Conservation (phyloP, 352 stramenopile species). For the Globisporangium polare region DNA sequence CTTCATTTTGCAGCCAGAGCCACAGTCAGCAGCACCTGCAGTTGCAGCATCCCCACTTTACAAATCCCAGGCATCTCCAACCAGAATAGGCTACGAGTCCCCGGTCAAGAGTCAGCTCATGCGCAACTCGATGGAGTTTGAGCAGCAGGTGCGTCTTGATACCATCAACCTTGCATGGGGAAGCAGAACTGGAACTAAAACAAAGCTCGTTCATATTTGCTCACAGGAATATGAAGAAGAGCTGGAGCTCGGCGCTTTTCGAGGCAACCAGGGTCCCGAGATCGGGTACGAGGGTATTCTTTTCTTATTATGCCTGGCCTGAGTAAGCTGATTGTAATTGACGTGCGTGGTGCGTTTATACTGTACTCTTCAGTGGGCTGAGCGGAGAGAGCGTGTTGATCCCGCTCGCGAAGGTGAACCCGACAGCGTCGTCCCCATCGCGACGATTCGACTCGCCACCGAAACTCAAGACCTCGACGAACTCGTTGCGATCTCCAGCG, state of each 20-base stretch:
- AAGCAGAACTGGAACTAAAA: not conserved
- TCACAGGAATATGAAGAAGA: constrained; percentile 1
- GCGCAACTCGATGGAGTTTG: not conserved
- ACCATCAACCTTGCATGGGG: not conserved
- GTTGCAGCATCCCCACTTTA: not conserved
- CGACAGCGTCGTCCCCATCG: constrained; percentile 3
- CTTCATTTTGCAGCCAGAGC: constrained; percentile 28
- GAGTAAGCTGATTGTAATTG: no score
- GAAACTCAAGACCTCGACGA: not conserved
- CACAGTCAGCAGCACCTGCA: not conserved
- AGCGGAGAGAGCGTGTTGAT: constrained; percentile 40
- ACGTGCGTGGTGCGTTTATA: not conserved
- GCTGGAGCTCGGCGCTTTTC: constrained; percentile 5
- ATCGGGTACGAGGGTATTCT: constrained; percentile 1
- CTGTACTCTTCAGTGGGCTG: no score
- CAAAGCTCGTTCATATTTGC: no score
- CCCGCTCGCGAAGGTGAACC: constrained; percentile 19
- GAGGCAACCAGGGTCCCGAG: not conserved
- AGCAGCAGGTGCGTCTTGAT: constrained; percentile 1
- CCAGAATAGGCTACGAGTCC: not conserved
- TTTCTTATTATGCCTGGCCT: no score
- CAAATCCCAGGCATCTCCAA: not conserved
- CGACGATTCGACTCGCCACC: not conserved
- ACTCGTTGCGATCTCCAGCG: not conserved
- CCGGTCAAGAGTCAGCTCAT: not conserved